These are phyloP conservation scores for Penicillium coffeae DNA, from an alignment of 495 filamentous ascomycete genomes.

Conservation along the genomic window DNA sequence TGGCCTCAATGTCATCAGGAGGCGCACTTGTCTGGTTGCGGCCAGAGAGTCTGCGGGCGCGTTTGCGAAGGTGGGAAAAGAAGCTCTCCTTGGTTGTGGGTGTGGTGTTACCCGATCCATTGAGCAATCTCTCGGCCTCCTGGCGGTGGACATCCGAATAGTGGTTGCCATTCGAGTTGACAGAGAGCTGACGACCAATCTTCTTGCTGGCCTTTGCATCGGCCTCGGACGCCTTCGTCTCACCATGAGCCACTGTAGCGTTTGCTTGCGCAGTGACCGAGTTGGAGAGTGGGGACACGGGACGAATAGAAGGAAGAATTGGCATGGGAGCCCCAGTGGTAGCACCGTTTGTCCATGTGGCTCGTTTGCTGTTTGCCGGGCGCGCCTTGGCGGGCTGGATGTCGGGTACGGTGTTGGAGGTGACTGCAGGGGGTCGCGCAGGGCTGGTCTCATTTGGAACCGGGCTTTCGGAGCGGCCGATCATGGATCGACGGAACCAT, in stretches of 20 bases:
- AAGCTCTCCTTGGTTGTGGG: slow-evolving; percentile 77
- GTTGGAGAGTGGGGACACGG: slow-evolving; percentile 89
- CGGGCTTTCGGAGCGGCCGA: slow-evolving; percentile 61
- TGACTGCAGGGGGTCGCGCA: slow-evolving; percentile 43
- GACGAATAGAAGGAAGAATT: slow-evolving; percentile 92
- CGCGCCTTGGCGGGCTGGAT: slow-evolving; percentile 51
- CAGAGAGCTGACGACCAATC: slow-evolving; percentile 90
- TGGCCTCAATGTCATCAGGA: slow-evolving; percentile 83
- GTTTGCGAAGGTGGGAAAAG: slow-evolving; percentile 95
- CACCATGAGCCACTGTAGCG: slow-evolving; percentile 29
- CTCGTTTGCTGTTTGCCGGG: slow-evolving; percentile 64
- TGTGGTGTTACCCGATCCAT: slow-evolving; percentile 70
- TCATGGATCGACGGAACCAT: slow-evolving; percentile 93
- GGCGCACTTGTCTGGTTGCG: slow-evolving; percentile 74
- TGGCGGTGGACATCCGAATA: slow-evolving; percentile 83
- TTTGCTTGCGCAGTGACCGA: slow-evolving; percentile 86
- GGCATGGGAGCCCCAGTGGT: slow-evolving; percentile 92
- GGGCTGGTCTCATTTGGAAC: slow-evolving; percentile 38
- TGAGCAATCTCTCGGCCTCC: slow-evolving; percentile 87
- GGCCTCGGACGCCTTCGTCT: slow-evolving; percentile 27
- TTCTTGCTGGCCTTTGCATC: slow-evolving; percentile 74
- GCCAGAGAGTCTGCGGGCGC: slow-evolving; percentile 87
- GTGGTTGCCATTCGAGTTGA: slow-evolving; percentile 90
- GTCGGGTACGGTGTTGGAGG: slow-evolving; percentile 52
- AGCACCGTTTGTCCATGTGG: slow-evolving; percentile 86